Conservation (phyloP, 192 early-diverging fungal genomes). For the Linnemannia elongata region DNA sequence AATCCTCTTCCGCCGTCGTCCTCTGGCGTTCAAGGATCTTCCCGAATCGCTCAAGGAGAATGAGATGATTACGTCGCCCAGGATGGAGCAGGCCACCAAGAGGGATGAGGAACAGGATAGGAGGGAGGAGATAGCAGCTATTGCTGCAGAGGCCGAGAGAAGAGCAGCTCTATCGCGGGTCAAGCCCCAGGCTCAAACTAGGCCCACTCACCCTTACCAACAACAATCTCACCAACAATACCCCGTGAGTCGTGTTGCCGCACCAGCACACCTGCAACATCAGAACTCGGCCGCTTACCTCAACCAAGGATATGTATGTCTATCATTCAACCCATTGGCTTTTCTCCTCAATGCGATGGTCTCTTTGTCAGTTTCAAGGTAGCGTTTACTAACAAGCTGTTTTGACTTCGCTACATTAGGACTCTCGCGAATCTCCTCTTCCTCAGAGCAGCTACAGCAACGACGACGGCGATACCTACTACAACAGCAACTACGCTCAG, state of each 20-base stretch:
- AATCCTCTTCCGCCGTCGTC: conserved; percentile 37
- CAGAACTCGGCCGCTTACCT: conserved; percentile 14
- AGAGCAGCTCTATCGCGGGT: not conserved
- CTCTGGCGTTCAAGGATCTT: conserved; percentile 39
- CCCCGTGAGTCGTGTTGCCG: not conserved
- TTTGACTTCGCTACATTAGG: not conserved
- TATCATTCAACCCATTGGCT: not conserved
- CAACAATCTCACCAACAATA: conserved; percentile 16
- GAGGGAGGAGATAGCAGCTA: conserved; percentile 12
- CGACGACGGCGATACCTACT: conserved; percentile 22
- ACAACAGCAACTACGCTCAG: conserved; percentile 29
- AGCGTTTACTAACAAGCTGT: not conserved
- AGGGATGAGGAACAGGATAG: conserved; percentile 10
- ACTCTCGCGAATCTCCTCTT: conserved; percentile 2
- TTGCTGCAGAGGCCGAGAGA: conserved; percentile 40
- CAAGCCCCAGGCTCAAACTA: not conserved
- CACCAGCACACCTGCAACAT: not conserved
- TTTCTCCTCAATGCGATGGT: not conserved
- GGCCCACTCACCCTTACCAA: conserved; percentile 24
- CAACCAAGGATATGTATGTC: conserved; percentile 20
- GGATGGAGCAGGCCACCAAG: conserved; percentile 12
- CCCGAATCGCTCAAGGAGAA: conserved; percentile 21
- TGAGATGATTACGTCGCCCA: conserved; percentile 10
- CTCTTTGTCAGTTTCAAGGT: not conserved
- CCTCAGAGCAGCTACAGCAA: not conserved